Percentiles rank a stretch among this genome's conserved stretches.
phyloP scores from a whole-genome alignment of 306 rosid genomes.

The Fragaria nilgerrensis region DNA sequence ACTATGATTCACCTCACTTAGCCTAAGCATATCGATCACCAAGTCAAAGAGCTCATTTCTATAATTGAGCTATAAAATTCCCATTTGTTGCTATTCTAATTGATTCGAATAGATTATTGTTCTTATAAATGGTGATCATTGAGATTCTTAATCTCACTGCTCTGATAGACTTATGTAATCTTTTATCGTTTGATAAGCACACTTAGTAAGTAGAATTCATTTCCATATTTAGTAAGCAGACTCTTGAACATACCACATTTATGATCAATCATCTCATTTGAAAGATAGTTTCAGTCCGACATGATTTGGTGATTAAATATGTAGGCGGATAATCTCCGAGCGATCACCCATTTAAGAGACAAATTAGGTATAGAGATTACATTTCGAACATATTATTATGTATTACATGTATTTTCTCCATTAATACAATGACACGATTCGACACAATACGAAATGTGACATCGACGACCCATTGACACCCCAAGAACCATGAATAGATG shows the following conservation, averaged over 20 bases:
- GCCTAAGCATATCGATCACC: conserved; percentile 8
- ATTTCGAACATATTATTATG: too few relatives aligned
- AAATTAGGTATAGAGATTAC: too few relatives aligned
- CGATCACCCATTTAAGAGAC: too few relatives aligned
- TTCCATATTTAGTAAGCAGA: not conserved
- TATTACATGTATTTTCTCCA: too few relatives aligned
- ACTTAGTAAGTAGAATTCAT: too few relatives aligned
- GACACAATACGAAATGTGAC: too few relatives aligned
- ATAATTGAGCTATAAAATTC: not conserved
- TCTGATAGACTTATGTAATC: not conserved
- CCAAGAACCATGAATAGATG: too few relatives aligned
- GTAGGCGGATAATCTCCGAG: too few relatives aligned
- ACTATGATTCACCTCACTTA: conserved; percentile 4
- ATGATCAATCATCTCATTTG: not conserved
- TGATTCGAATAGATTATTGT: not conserved
- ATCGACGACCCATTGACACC: too few relatives aligned
- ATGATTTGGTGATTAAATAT: too few relatives aligned
- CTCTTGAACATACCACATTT: not conserved
- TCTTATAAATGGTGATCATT: not conserved
- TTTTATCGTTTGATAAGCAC: not conserved
- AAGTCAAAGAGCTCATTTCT: conserved; percentile 20
- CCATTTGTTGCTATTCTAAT: not conserved
- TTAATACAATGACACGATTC: too few relatives aligned
- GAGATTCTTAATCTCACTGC: not conserved
- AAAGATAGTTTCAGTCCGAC: too few relatives aligned